These are phyloP conservation scores for Apophysomyces elegans DNA, from an alignment of 371 early-diverging fungal species.

Conservation along the genomic window DNA sequence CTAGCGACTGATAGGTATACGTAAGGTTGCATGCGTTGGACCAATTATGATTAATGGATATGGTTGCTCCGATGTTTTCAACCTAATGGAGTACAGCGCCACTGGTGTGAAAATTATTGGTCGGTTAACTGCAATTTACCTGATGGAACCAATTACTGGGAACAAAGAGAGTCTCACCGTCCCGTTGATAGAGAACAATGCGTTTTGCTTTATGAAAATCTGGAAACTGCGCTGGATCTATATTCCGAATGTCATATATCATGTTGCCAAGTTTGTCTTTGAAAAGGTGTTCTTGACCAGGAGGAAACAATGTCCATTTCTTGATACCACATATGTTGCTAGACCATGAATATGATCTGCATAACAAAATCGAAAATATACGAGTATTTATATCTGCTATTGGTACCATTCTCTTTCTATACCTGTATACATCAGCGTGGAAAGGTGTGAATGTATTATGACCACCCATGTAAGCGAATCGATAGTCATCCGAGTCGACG, in stretches of 20 bases:
- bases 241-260: conserved; percentile 63
- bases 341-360: conserved; percentile 78
- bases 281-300: conserved; percentile 59
- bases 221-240: conserved; percentile 56
- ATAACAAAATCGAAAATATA: neutral
- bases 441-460: conserved; percentile 77
- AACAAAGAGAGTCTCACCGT: conserved; percentile 74
- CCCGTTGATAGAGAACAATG: conserved; percentile 57
- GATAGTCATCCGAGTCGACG: conserved; percentile 64
- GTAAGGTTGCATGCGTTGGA: conserved; percentile 62
- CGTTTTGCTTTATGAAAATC: conserved; percentile 51
- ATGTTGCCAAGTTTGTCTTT: conserved; percentile 49
- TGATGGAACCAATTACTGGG: conserved; percentile 83
- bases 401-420: conserved; percentile 1
- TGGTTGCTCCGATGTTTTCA: conserved; percentile 70
- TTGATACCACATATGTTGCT: conserved; percentile 78
- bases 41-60: conserved; percentile 84
- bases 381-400: neutral
- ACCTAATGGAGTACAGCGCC: conserved; percentile 27
- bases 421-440: conserved; percentile 77
- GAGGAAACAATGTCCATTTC: conserved; percentile 72
- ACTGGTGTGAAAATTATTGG: too few species aligned
- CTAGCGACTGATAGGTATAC: conserved; percentile 49
- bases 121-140: conserved; percentile 15
- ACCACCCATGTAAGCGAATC: conserved; percentile 76